Evolutionary conservation across 306 rosid genomes (phyloP), one percentile per base, ranked within the genome.

Genomic region (Lagenaria siceraria): DNA sequence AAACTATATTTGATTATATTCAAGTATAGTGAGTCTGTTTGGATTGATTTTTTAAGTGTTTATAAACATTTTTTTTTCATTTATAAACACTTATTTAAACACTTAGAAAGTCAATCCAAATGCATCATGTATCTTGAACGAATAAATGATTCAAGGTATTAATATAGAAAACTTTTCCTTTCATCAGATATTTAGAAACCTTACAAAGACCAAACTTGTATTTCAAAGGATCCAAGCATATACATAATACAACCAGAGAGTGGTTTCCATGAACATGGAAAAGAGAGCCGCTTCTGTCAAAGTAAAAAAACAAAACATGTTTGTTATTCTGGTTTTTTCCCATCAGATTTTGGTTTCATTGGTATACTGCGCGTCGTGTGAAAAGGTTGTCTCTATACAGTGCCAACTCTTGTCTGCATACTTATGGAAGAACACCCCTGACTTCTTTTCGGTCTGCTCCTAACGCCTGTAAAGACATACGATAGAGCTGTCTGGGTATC

Each of bases 391-490:
- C 21, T 19, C 21, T 19, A 65, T 65, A 65, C 72, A 65, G 19
- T 65, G 48, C 74, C 51, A n/a, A 1, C 29, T 66, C 74, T 49
- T 35, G 52, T 40, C 53, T 36, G 71, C 18, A 33, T 49, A 74
- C 78, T 84, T 70, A 95, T 35, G 96, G 96, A 73, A 95, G 92
- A 38, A 75, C 86, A 62, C 60, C 88, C 84, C 84, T 88, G 10
- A 89, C 55, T 89, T 88, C 97, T 85, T 92, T 95, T 88, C 98
- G 84, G 74, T 95, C 98, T 12, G 86, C 42, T 46, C 98, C 98
- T 66, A 52, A 90, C 70, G 88, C 75, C 98, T 95, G 92, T 83
- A 80, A 46, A 6, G 74, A 74, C 25, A n/a, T 35, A 12, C 22
- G 17, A 74, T 6, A 18, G 35, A 18, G 6, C 27, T 27, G 10